Evolutionary conservation across 1,284 basidiomycete species (phyloP), one percentile per base, ranked within the genome.

Genomic region (Heterobasidion irregulare): DNA sequence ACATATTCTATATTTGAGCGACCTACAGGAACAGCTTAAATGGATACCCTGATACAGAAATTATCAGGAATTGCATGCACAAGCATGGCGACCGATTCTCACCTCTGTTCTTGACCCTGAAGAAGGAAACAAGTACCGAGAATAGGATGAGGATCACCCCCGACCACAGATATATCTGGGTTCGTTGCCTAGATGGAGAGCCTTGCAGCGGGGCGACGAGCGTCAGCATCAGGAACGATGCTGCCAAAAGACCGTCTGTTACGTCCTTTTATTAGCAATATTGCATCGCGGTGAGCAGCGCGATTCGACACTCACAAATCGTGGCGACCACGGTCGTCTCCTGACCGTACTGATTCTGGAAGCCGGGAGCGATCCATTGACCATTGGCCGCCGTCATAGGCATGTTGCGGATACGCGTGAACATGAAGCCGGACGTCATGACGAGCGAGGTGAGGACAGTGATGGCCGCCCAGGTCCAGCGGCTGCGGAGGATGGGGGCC

Each of bases 391-490:
- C 84, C 53, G 79, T 76, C 65, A 83, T 93, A 2, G 94, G 94
- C 56, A 83, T 82, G 50, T 79, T 79, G 59, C 96, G 86, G 65
- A 99, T 99, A 60, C 86, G 86, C 63, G 92, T 93, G 77, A 97
- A 99, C 97, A 99, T 99, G 75, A 88, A 90, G 3, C 94, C 94
- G 8, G 86, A 84, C 9, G 85, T 95, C 85, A 96, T 94, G 63
- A 92, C 72, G 36, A 95, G 77, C 43, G 86, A 86, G 6, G 80
- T 77, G 55, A 86, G 60, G 54, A 94, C 72, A 32, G 79, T 84
- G 49, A 73, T 71, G 10, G 75, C 64, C 2, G 87, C 88, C 92
- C 92, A 94, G 10, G 83, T 77, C 91, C 90, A 94, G 58, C 85
- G 84, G 60, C 78, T 90, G 63, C 81, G 74, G 48, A 95, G 69